phyloP scores from a whole-genome alignment of 2,329 filamentous ascomycete species.

The Apiospora malaysiana region DNA sequence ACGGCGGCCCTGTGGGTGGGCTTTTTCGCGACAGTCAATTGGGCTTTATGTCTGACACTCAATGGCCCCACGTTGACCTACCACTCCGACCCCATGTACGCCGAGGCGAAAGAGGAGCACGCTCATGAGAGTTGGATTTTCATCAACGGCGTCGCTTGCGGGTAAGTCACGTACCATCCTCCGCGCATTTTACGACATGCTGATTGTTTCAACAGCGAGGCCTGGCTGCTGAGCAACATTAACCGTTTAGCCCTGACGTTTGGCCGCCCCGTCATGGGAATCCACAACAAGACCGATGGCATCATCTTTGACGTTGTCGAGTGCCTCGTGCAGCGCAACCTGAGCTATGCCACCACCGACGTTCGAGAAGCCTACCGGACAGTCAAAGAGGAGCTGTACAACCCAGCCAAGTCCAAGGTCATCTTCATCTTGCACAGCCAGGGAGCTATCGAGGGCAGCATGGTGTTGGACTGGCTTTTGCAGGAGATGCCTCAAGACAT shows the following conservation, averaged over 20 bases:
- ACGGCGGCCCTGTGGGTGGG: constrained; percentile 45
- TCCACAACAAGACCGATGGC: constrained; percentile 78
- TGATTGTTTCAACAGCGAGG: constrained; percentile 47
- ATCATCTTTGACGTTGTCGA: constrained; percentile 79
- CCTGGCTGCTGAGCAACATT: constrained; percentile 74
- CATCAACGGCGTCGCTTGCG: constrained; percentile 73
- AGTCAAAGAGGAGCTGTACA: constrained; percentile 68
- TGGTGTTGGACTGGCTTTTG: constrained; percentile 79
- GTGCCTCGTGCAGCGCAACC: constrained; percentile 77
- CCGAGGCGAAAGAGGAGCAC: constrained; percentile 54
- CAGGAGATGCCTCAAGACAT: constrained; percentile 72
- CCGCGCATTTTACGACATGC: not conserved
- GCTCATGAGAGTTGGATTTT: constrained; percentile 79
- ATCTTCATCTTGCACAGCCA: constrained; percentile 79
- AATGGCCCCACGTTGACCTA: constrained; percentile 59
- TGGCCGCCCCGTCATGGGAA: constrained; percentile 70
- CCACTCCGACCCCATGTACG: constrained; percentile 58
- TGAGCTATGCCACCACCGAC: constrained; percentile 74
- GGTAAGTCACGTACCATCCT: constrained; percentile 48
- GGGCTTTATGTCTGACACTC: constrained; percentile 55
- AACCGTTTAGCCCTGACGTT: constrained; percentile 76
- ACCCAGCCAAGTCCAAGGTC: constrained; percentile 68
- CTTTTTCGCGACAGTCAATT: constrained; percentile 57
- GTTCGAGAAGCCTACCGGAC: constrained; percentile 66
- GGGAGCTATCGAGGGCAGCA: constrained; percentile 74